Evolutionary conservation across 202 grass and related monocot genomes (phyloP), one percentile per base, ranked within the genome.

Genomic region (Setaria italica): DNA sequence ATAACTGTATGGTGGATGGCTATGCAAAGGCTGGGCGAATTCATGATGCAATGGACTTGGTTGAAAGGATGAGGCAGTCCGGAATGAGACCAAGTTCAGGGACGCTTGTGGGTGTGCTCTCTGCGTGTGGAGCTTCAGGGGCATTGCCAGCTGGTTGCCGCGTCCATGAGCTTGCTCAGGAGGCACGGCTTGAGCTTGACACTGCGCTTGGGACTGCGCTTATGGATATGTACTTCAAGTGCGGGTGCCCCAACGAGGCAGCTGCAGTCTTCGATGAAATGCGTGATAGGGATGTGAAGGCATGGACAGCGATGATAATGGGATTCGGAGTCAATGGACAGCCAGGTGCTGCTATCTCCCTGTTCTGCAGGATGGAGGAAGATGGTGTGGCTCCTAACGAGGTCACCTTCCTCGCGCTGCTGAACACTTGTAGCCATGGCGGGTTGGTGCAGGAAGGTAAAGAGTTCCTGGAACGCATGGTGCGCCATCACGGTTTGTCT

Each of bases 141-240:
- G 62, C 62, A 81, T 9, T 84, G 29, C 30, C 48, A 32, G 25
- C 35, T 0, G 85, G 89, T 11, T 35, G 54, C 4, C 55, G 1
- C 15, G 17, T 85, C 35, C 81, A 90, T 25, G 76, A 77, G 7
- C 70, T 87, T 84, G 85, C 62, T 3, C 4, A 57, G 16, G 80
- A 87, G 19, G 69, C 55, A 76, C 62, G 54, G 11, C 41, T 90
- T 32, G 54, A 84, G 76, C 55, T 87, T 42, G 79, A 72, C 43
- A 67, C 80, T 35, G 47, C n/a, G 13, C 62, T 94, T 1, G 89
- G 87, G 32, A 94, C 92, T 33, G 77, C 92, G 5, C 90, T 95
- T 17, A 73, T 90, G 84, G 90, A 92, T 69, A 92, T 95, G 90
- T 92, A 90, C 51, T 90, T 89, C 82, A 92, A 95, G 59, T 88